These are phyloP conservation scores for Pyricularia sp. DNA, from an alignment of 2,329 filamentous ascomycete species.

Conservation along the genomic window DNA sequence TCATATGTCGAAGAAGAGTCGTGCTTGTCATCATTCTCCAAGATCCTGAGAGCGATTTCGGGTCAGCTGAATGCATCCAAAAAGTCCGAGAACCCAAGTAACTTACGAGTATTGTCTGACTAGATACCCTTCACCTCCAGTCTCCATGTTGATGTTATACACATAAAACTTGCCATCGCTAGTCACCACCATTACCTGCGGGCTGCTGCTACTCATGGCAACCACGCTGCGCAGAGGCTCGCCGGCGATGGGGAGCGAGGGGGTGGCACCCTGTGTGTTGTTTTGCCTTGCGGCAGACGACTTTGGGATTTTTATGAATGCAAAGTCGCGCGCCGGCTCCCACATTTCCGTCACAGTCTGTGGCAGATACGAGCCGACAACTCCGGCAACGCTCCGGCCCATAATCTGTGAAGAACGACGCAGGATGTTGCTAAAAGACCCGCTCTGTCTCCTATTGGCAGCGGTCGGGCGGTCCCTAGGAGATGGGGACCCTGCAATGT, in stretches of 20 bases:
- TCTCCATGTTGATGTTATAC: constrained; percentile 90
- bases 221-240: constrained; percentile 79
- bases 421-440: constrained; percentile 81
- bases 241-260: constrained; percentile 19
- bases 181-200: constrained; percentile 96
- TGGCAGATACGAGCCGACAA: constrained; percentile 85
- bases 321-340: constrained; percentile 92
- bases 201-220: constrained; percentile 88
- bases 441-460: constrained; percentile 44
- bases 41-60: not conserved
- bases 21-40: not conserved
- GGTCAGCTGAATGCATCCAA: not conserved
- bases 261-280: constrained; percentile 20
- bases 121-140: constrained; percentile 84
- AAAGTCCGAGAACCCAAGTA: not conserved
- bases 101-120: constrained; percentile 90
- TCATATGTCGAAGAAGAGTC: not conserved
- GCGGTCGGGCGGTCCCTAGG: constrained; percentile 11
- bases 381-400: constrained; percentile 77
- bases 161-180: constrained; percentile 93
- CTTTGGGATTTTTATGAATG: constrained; percentile 88
- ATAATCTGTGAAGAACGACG: constrained; percentile 93
- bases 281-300: constrained; percentile 17
- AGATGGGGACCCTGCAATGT: constrained; percentile 20
- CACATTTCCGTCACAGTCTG: constrained; percentile 95